phyloP scores from a whole-genome alignment of 1,139 yeast species.

The Diutina neorugosa region DNA sequence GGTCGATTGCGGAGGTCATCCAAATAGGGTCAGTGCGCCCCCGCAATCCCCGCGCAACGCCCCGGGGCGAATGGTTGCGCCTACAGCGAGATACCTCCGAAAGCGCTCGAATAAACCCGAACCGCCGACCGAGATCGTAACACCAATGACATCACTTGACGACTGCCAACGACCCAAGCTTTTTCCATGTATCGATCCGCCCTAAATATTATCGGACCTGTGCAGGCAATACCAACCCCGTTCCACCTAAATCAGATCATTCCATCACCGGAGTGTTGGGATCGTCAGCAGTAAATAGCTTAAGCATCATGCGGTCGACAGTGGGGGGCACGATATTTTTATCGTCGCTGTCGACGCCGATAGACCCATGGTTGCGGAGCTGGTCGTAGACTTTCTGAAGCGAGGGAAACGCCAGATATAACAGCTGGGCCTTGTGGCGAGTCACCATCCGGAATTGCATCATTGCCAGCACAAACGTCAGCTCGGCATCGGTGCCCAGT shows the following conservation, averaged over 20 bases:
- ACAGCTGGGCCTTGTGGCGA: not conserved
- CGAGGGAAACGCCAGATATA: not conserved
- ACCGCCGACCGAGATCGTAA: too few species aligned
- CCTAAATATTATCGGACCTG: too few species aligned
- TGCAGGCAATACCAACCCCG: too few species aligned
- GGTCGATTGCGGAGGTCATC: too few species aligned
- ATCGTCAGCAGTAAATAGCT: not conserved
- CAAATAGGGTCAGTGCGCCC: too few species aligned
- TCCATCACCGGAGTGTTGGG: not conserved
- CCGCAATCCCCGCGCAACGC: too few species aligned
- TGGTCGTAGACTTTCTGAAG: not conserved
- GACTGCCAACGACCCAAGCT: too few species aligned
- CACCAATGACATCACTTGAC: too few species aligned
- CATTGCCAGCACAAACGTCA: conserved; percentile 2
- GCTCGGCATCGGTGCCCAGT: not conserved
- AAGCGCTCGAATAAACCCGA: too few species aligned
- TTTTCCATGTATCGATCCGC: too few species aligned
- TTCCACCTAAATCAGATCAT: not conserved
- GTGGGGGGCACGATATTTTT: conserved; percentile 3
- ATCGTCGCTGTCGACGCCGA: not conserved
- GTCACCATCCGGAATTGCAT: not conserved
- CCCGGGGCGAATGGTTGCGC: too few species aligned
- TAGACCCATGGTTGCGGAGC: not conserved
- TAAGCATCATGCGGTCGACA: not conserved
- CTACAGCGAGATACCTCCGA: too few species aligned